Percentiles rank a stretch among this genome's conserved stretches.
These are phyloP conservation scores for Trichoderma koningiopsis DNA, from an alignment of 2,329 filamentous ascomycete species.

Conservation along the genomic window DNA sequence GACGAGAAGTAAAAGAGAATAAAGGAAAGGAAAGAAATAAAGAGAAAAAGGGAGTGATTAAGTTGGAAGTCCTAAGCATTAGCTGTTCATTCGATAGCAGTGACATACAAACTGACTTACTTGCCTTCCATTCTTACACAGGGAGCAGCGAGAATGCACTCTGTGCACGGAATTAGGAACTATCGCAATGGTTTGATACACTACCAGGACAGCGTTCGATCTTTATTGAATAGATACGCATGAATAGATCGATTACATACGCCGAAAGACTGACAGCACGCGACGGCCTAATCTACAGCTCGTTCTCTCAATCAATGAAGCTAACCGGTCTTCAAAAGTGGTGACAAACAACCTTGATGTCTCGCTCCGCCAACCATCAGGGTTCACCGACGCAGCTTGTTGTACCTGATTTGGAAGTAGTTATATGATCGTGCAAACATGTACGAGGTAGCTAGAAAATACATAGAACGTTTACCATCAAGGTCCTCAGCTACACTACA, in stretches of 20 bases:
- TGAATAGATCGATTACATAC: neutral
- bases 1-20: neutral
- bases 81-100: neutral
- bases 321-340: neutral
- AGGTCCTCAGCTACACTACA: neutral
- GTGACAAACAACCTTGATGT: conserved; percentile 18
- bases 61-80: rapidly evolving
- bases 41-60: no score
- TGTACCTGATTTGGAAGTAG: neutral
- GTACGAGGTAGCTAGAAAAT: no score
- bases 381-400: neutral
- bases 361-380: conserved; percentile 7
- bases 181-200: neutral
- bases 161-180: neutral
- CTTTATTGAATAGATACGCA: neutral
- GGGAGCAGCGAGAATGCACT: neutral
- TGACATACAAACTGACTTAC: no score
- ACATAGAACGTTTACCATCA: neutral
- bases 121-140: no score
- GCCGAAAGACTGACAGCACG: neutral
- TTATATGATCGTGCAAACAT: neutral
- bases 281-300: neutral
- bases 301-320: neutral
- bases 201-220: neutral
- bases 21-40: neutral